A percentile compares a stretch with the other conserved stretches of the same genome.
Conservation (phyloP, 2,329 filamentous ascomycete species). For the Aspergillus luchuensis region DNA sequence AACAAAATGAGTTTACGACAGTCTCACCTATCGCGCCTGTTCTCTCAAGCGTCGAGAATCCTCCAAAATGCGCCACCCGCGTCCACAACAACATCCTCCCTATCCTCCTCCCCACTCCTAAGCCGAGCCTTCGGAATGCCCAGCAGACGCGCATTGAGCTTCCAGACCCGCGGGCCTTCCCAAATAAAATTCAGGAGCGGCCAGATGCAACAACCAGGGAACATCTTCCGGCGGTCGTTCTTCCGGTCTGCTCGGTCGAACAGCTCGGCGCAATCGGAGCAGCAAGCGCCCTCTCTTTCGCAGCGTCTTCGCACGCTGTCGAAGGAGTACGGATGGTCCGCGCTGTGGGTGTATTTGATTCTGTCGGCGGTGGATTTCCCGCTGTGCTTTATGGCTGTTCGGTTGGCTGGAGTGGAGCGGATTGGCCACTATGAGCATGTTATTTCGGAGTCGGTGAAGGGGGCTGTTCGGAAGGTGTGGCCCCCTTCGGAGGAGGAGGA, state of each 20-base stretch:
- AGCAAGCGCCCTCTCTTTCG: constrained; percentile 58
- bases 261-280: constrained; percentile 18
- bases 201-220: constrained; percentile 1
- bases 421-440: constrained; percentile 65
- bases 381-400: constrained; percentile 88
- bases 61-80: constrained; percentile 10
- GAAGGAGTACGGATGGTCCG: constrained; percentile 91
- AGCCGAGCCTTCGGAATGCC: not conserved
- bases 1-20: constrained; percentile 16
- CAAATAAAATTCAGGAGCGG: not conserved
- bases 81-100: not conserved
- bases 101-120: not conserved
- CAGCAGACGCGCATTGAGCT: not conserved
- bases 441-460: constrained; percentile 42
- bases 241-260: constrained; percentile 30
- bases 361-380: constrained; percentile 89
- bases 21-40: constrained; percentile 24
- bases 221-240: constrained; percentile 19
- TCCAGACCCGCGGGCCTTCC: not conserved
- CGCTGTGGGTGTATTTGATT: constrained; percentile 83
- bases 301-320: constrained; percentile 79
- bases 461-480: constrained; percentile 40
- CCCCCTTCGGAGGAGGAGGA: constrained; percentile 27
- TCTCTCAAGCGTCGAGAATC: constrained; percentile 22
- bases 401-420: constrained; percentile 76